Base-by-base conservation (phyloP, 2,329 filamentous ascomycete species). In the Ophiostoma novo-ulmi region DNA sequence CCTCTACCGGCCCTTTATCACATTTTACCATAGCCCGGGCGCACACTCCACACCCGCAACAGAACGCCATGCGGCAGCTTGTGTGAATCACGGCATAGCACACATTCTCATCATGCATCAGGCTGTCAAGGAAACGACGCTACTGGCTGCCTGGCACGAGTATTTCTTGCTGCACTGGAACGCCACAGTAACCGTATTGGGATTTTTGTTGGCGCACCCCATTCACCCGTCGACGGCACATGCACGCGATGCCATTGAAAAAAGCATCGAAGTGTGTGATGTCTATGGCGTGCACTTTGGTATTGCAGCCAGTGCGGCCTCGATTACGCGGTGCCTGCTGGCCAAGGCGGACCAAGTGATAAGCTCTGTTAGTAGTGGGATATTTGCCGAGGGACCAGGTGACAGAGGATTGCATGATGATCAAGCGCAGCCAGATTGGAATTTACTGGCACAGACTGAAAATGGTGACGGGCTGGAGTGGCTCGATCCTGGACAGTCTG, bases 111-210 rank as follows among this genome's bases (percentile, higher is more conserved):
- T 82, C 22, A 77, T 78, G 52, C 77, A 80, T 52, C 79, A 82
- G 69, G 74, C 77, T 0, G 74, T 80, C 20, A 72, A 72, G 1
- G 70, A 73, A 6, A 80, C 79, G 1, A 74, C 76, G 1, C 73
- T 81, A 20, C 70, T 82, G 7, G 73, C 72, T 14, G 78, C 80
- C n/a, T 81, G 78, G 78, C 76, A 79, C 71, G 78, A 81, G 70
- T 76, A 76, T 1, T 82, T 81, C 64, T 78, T 80, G 48, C 81
- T 78, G 76, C 81, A 82, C 73, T 83, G 81, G 80, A 79, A 82
- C 72, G 79, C 80, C 0, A 75, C 79, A 1, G 73, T 83, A 22
- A 78, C 79, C 2, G 75, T 82, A 1, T 71, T 82, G 10, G 81
- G 81, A 6, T 83, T 80, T 72, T 73, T 80, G 2, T 72, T 83